These are phyloP conservation scores for Immersiella caudata DNA, from an alignment of 495 filamentous ascomycete genomes.

Conservation along the genomic window DNA sequence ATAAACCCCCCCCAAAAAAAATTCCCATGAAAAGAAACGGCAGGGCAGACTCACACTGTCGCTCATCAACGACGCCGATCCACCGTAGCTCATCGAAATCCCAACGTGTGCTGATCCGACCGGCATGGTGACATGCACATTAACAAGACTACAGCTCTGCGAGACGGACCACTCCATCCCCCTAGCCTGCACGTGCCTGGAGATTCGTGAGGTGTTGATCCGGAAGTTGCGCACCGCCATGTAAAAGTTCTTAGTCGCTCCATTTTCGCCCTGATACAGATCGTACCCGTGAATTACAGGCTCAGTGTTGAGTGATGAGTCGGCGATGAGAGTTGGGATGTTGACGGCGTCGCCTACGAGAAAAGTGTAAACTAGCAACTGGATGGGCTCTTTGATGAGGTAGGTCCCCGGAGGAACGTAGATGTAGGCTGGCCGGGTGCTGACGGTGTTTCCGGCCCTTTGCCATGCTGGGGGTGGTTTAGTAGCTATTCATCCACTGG, in stretches of 20 bases:
- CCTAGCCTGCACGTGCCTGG: not conserved
- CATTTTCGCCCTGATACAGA: slow-evolving; percentile 57
- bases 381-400: slow-evolving; percentile 53
- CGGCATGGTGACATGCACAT: slow-evolving; percentile 64
- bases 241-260: slow-evolving; percentile 71
- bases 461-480: slow-evolving; percentile 29
- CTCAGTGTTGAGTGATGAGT: slow-evolving; percentile 36
- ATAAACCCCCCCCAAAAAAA: too few species aligned
- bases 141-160: slow-evolving; percentile 65
- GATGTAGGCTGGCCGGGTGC: slow-evolving; percentile 59
- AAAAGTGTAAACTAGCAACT: slow-evolving; percentile 42
- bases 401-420: slow-evolving; percentile 63
- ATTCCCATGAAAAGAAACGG: not conserved
- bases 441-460: slow-evolving; percentile 48
- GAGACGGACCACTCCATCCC: slow-evolving; percentile 70
- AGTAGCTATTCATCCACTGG: not conserved
- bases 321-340: slow-evolving; percentile 64
- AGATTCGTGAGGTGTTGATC: slow-evolving; percentile 66
- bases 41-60: slow-evolving; percentile 46
- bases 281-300: slow-evolving; percentile 35
- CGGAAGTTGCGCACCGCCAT: slow-evolving; percentile 73
- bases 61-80: slow-evolving; percentile 49
- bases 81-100: slow-evolving; percentile 42
- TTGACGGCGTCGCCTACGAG: slow-evolving; percentile 67
- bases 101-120: slow-evolving; percentile 48